phyloP scores from a whole-genome alignment of 306 rosid species.

The Malus orientalis region DNA sequence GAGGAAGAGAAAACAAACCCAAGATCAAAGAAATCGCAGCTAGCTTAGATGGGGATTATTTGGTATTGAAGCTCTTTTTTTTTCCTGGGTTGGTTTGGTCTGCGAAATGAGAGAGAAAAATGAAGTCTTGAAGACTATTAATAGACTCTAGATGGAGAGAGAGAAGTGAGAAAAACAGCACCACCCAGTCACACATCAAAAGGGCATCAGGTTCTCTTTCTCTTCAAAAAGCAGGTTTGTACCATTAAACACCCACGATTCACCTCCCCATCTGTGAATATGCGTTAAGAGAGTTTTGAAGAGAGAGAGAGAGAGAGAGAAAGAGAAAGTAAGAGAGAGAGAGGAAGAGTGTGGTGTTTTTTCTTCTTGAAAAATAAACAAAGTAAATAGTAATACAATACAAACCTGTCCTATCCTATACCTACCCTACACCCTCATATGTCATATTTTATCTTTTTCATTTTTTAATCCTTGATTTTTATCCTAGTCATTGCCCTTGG shows the following conservation, averaged over 20 bases:
- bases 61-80: background rate
- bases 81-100: background rate
- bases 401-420: conserved; percentile 26
- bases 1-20: conserved; percentile 5
- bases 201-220: conserved; percentile 53
- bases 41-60: conserved; percentile 2
- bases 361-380: background rate
- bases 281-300: conserved; percentile 15
- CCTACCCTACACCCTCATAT: conserved; percentile 5
- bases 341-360: background rate
- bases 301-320: background rate
- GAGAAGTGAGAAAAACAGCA: conserved; percentile 23
- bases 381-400: background rate
- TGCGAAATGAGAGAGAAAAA: conserved; percentile 3
- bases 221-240: conserved; percentile 31
- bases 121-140: conserved; percentile 11
- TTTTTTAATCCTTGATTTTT: background rate
- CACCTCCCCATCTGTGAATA: conserved; percentile 40
- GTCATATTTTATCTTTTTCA: background rate
- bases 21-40: conserved; percentile 6
- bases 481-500: background rate
- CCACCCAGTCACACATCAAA: conserved; percentile 58
- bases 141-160: background rate
- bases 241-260: conserved; percentile 39
- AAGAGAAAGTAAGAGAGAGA: background rate